These are phyloP conservation scores for Quercus robur DNA, from an alignment of 306 rosid genomes.

Conservation along the genomic window DNA sequence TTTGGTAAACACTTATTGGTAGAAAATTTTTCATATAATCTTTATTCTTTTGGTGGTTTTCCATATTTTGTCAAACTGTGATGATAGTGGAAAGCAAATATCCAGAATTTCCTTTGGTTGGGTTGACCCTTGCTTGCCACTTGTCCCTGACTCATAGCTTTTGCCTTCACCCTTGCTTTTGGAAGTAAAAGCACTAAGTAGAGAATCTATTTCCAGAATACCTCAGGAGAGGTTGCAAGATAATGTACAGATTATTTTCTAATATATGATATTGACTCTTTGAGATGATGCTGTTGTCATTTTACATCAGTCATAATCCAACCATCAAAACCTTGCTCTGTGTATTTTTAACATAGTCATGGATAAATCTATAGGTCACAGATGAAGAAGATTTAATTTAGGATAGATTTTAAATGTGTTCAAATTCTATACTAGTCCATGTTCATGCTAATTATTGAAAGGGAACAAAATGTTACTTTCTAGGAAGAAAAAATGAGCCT, in stretches of 20 bases:
- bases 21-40: too few relatives aligned
- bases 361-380: slow-evolving; percentile 7
- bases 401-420: not conserved
- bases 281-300: not conserved
- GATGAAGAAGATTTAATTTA: slow-evolving; percentile 10
- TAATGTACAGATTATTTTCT: not conserved
- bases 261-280: slow-evolving; percentile 1
- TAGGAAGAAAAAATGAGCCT: slow-evolving; percentile 25
- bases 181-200: not conserved
- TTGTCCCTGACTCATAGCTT: too few relatives aligned
- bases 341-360: slow-evolving; percentile 11
- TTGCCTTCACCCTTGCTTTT: too few relatives aligned
- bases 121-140: too few relatives aligned
- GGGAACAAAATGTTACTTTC: slow-evolving; percentile 31
- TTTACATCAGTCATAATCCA: slow-evolving; percentile 3
- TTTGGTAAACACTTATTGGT: not conserved
- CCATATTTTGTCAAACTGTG: not conserved
- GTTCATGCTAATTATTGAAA: not conserved
- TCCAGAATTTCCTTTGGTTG: too few relatives aligned
- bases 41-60: not conserved
- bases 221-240: not conserved
- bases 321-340: slow-evolving; percentile 9
- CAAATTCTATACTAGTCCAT: slow-evolving; percentile 15
- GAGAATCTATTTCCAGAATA: not conserved
- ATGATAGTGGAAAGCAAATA: not conserved